Conservation (phyloP, 2,329 filamentous ascomycete species). For the Chaetomiaceae sp. region DNA sequence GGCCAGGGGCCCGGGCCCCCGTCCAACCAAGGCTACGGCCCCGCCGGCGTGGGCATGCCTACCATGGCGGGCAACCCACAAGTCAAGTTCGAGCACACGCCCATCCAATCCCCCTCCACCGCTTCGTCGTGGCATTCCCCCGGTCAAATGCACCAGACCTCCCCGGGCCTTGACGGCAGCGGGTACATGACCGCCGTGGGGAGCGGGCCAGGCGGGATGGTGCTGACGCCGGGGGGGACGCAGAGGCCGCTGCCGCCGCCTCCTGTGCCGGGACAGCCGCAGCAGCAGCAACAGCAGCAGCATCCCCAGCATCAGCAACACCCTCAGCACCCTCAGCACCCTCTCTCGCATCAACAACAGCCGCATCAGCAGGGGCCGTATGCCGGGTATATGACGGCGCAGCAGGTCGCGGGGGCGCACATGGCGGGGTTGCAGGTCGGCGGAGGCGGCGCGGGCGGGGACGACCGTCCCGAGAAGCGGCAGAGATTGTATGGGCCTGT, state of each 20-base stretch:
- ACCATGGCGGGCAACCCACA: slow-evolving; percentile 28
- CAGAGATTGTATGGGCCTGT: slow-evolving; percentile 45
- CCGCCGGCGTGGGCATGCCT: slow-evolving; percentile 14
- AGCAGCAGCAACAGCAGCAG: slow-evolving; percentile 6
- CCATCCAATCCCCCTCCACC: slow-evolving; percentile 51
- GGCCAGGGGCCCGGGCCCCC: slow-evolving; percentile 6
- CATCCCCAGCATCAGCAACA: slow-evolving; percentile 19
- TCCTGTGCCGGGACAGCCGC: not conserved
- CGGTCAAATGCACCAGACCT: slow-evolving; percentile 47
- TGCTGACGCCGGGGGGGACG: slow-evolving; percentile 15
- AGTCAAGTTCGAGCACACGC: slow-evolving; percentile 52
- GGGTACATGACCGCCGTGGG: slow-evolving; percentile 43
- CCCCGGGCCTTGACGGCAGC: slow-evolving; percentile 39
- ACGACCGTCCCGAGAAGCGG: slow-evolving; percentile 49
- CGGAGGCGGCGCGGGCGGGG: slow-evolving; percentile 21
- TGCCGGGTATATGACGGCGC: slow-evolving; percentile 15
- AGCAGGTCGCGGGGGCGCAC: slow-evolving; percentile 2
- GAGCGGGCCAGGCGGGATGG: slow-evolving; percentile 23
- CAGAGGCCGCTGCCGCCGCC: slow-evolving; percentile 29
- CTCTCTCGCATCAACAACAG: slow-evolving; percentile 2
- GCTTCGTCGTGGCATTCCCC: slow-evolving; percentile 49
- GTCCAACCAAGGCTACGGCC: slow-evolving; percentile 8
- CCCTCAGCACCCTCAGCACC: slow-evolving; percentile 22
- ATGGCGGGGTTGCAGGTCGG: slow-evolving; percentile 13
- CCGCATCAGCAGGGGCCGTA: slow-evolving; percentile 10